Evolutionary conservation across 2,329 filamentous ascomycete genomes (phyloP).

Genomic region (Plenodomus biglobosus): DNA sequence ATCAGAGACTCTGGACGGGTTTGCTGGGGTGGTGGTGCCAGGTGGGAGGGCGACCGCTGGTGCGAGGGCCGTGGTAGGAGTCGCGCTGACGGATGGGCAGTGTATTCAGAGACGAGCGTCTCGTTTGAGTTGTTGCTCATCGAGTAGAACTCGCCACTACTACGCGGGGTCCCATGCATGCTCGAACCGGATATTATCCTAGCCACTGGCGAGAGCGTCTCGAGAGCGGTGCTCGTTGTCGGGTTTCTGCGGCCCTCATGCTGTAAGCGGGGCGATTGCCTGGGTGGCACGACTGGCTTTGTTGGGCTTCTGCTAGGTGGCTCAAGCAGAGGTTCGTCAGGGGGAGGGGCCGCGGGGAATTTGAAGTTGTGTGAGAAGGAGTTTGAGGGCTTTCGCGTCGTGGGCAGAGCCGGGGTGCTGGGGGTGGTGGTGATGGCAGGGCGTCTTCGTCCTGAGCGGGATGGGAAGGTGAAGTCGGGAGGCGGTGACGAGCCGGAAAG

Average conservation of each 20-base stretch:
- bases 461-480: slow-evolving; percentile 34
- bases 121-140: slow-evolving; percentile 94
- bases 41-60: slow-evolving; percentile 34
- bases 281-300: slow-evolving; percentile 42
- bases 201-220: slow-evolving; percentile 62
- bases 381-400: slow-evolving; percentile 44
- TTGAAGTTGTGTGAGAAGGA: slow-evolving; percentile 56
- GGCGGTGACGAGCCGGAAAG: slow-evolving; percentile 45
- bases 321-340: slow-evolving; percentile 33
- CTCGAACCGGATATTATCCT: slow-evolving; percentile 78
- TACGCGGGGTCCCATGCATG: slow-evolving; percentile 75
- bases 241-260: slow-evolving; percentile 13
- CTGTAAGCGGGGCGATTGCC: slow-evolving; percentile 26
- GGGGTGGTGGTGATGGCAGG: slow-evolving; percentile 42
- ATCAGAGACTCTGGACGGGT: slow-evolving; percentile 75
- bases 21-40: slow-evolving; percentile 35
- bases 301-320: slow-evolving; percentile 33
- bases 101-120: slow-evolving; percentile 87
- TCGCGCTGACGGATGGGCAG: slow-evolving; percentile 51
- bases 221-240: slow-evolving; percentile 51
- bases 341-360: slow-evolving; percentile 54
- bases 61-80: slow-evolving; percentile 48
- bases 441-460: slow-evolving; percentile 29
- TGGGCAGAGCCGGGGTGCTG: slow-evolving; percentile 45
- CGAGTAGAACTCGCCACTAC: slow-evolving; percentile 93